Percentiles rank a stretch among this genome's conserved stretches.
phyloP scores from a whole-genome alignment of 1,139 yeast genomes.

The Suhomyces taliae region DNA sequence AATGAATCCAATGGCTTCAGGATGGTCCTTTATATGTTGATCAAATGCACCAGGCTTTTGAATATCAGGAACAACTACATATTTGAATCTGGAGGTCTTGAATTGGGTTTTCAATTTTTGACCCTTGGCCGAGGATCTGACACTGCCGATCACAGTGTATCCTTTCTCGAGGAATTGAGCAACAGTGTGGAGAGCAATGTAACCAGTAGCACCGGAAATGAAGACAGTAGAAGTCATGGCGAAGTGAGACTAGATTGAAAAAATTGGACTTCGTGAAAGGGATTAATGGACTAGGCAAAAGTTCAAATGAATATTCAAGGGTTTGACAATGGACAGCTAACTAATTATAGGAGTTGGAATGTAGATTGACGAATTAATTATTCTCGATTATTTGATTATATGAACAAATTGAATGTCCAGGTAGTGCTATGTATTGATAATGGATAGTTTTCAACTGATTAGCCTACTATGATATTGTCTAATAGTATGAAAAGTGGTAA shows the following conservation, averaged over 20 bases:
- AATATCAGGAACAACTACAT: slow-evolving; percentile 31
- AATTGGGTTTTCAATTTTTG: slow-evolving; percentile 23
- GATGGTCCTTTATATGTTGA: slow-evolving; percentile 27
- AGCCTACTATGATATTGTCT: no score
- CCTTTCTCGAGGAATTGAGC: slow-evolving; percentile 21
- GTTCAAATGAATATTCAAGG: no score
- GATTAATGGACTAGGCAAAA: no score
- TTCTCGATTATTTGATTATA: not conserved
- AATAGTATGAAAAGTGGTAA: no score
- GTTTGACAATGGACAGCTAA: no score
- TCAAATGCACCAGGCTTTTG: slow-evolving; percentile 32
- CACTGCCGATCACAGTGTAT: slow-evolving; percentile 38
- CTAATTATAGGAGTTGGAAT: no score
- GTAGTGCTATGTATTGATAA: no score
- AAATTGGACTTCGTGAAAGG: not conserved
- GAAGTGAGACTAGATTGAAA: not conserved
- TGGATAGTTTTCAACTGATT: no score
- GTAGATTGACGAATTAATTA: no score
- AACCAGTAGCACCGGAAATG: slow-evolving; percentile 47
- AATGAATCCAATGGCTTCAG: slow-evolving; percentile 22
- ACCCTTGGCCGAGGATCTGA: slow-evolving; percentile 35
- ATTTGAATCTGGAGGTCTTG: slow-evolving; percentile 22
- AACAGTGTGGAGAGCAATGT: slow-evolving; percentile 33
- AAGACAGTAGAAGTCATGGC: slow-evolving; percentile 22
- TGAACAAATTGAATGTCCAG: no score